Percentiles rank a stretch among this genome's conserved stretches.
phyloP scores from a whole-genome alignment of 208 protist genomes.

The Trichomonas tenax region DNA sequence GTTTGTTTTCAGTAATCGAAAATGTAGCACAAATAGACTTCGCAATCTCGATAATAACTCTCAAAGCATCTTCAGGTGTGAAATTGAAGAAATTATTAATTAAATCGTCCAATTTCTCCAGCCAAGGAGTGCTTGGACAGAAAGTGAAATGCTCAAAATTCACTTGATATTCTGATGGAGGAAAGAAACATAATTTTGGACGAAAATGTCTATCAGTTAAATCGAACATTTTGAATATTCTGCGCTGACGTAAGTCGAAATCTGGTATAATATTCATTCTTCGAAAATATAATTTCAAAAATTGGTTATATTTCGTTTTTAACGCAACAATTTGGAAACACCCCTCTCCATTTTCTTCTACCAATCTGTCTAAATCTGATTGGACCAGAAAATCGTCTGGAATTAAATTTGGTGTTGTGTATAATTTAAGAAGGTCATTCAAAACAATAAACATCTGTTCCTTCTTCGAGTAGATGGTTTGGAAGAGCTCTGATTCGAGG shows the following conservation, averaged over 20 bases:
- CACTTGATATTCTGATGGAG: not conserved
- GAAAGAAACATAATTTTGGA: not conserved
- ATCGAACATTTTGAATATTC: not conserved
- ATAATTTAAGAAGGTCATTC: not conserved
- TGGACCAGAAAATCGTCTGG: not conserved
- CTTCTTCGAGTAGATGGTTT: not conserved
- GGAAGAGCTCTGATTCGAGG: not conserved
- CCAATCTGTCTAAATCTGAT: not conserved
- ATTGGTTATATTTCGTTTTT: not conserved
- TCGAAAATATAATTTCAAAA: not conserved
- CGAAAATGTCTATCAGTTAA: not conserved
- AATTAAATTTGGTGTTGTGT: not conserved
- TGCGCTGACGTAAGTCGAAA: not conserved
- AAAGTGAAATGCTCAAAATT: not conserved
- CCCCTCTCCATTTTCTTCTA: not conserved
- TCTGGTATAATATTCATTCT: not conserved
- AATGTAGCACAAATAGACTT: not conserved
- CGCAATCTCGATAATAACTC: not conserved
- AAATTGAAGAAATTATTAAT: not conserved
- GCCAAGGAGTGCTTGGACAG: not conserved
- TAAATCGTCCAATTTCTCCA: not conserved
- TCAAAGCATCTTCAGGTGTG: not conserved
- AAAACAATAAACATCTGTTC: not conserved
- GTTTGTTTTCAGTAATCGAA: not conserved
- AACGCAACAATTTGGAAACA: not conserved